Conservation (phyloP, 352 stramenopile species). For the Phytopythium boreale region DNA sequence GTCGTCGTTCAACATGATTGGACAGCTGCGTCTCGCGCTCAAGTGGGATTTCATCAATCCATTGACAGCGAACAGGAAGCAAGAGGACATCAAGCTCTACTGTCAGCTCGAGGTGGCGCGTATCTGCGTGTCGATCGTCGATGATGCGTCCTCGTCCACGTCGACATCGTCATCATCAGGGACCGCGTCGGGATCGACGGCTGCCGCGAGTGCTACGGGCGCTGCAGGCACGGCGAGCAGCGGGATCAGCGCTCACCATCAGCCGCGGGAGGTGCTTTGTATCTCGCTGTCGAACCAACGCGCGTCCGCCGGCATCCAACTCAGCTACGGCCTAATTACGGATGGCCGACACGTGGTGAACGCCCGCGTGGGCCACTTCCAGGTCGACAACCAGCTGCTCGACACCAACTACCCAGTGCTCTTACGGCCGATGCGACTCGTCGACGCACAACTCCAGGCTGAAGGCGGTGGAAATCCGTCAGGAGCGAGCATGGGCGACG, state of each 20-base stretch:
- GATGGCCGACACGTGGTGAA: constrained; percentile 79
- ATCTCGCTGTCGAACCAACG: constrained; percentile 72
- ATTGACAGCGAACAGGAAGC: constrained; percentile 28
- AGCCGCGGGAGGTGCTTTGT: constrained; percentile 66
- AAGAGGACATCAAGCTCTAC: constrained; percentile 56
- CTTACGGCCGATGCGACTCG: constrained; percentile 60
- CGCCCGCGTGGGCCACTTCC: constrained; percentile 68
- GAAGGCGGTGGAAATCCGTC: constrained; percentile 27
- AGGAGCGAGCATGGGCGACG: constrained; percentile 15
- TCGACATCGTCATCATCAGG: constrained; percentile 7
- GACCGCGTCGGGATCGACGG: neutral
- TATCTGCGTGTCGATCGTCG: constrained; percentile 73
- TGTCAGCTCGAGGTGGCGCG: constrained; percentile 72
- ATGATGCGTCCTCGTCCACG: constrained; percentile 48
- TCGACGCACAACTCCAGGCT: constrained; percentile 68
- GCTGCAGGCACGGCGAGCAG: constrained; percentile 6
- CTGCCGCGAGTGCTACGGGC: neutral
- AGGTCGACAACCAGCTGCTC: constrained; percentile 84
- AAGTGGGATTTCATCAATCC: constrained; percentile 81
- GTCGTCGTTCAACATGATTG: constrained; percentile 60
- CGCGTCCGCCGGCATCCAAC: constrained; percentile 65
- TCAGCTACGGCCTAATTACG: constrained; percentile 69
- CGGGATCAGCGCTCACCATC: constrained; percentile 16
- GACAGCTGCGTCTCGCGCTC: constrained; percentile 65
- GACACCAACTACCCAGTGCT: constrained; percentile 85